Evolutionary conservation across 1,284 basidiomycete species (phyloP), one percentile per base, ranked within the genome.

Genomic region (Ceratobasidium sp.): DNA sequence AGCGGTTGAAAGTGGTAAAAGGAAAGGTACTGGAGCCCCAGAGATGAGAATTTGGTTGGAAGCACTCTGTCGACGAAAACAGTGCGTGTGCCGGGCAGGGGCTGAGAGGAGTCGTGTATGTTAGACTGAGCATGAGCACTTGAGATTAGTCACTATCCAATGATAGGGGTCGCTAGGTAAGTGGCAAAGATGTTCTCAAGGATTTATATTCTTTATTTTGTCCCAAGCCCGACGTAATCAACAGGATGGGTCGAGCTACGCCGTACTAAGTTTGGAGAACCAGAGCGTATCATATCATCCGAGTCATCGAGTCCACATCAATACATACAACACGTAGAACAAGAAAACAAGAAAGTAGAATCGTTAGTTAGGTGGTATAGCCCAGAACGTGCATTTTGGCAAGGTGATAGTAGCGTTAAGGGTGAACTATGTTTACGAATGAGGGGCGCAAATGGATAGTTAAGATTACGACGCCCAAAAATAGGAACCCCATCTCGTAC

Each of bases 251-350:
- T 37, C 37, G 37, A 49, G 15, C 46, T 49, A 17, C 15, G 17
- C 19, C 19, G 13, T 17, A 49, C 46, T 19, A 17, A 17, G 46
- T 15, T 49, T 17, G 46, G 64, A 64, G 32, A 66, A 66, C 57
- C n/a, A 73, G 62, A 7, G 70, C 70, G 70, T 73, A 73, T 64
- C 56, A 73, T 62, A 73, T 71, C 68, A 57, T 73, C 56, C 44
- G 37, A 22, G 56, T 37, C 70, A 62, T 64, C 43, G 57, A 73
- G 57, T 61, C 70, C 57, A 43, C 70, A 73, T 73, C 56, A 44
- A 44, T 73, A 73, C 70, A 73, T 61, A 73, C 70, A 73, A 56
- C 54, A 70, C 68, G 52, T 22, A 44, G 56, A 61, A 61, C 52
- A 49, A 61, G 52, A 52, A 54, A 71, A 44, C 43, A 71, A 71